Evolutionary conservation across 2,329 filamentous ascomycete species (phyloP).

Genomic region (Stylonectria norvegica): DNA sequence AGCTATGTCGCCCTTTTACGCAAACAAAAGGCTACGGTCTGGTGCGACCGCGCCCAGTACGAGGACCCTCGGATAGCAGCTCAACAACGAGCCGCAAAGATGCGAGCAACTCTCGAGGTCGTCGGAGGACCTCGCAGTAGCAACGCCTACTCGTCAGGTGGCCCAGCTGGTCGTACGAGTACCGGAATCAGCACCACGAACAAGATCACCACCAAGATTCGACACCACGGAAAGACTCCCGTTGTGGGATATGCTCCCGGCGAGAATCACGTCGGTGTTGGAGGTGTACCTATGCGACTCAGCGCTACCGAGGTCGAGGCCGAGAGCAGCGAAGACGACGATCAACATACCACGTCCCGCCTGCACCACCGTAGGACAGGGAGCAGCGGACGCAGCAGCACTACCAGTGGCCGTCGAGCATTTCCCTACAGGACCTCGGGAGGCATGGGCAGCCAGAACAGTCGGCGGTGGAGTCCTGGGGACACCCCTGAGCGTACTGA

Average conservation of each 20-base stretch:
- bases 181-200: constrained; percentile 60
- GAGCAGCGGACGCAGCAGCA: constrained; percentile 73
- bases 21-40: constrained; percentile 96
- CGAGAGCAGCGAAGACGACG: constrained; percentile 76
- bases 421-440: constrained; percentile 51
- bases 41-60: constrained; percentile 91
- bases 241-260: constrained; percentile 76
- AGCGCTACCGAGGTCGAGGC: constrained; percentile 95
- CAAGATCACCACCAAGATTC: constrained; percentile 79
- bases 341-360: constrained; percentile 44
- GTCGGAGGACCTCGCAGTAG: constrained; percentile 58
- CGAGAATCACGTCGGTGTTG: constrained; percentile 68
- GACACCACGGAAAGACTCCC: constrained; percentile 78
- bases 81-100: constrained; percentile 82
- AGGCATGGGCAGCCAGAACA: constrained; percentile 39
- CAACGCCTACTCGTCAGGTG: constrained; percentile 41
- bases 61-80: constrained; percentile 83
- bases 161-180: constrained; percentile 49
- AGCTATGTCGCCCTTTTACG: constrained; percentile 94
- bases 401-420: constrained; percentile 49
- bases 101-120: constrained; percentile 80
- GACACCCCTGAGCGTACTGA: constrained; percentile 55
- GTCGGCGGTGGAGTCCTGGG: constrained; percentile 49
- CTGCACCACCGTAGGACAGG: constrained; percentile 67
- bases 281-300: constrained; percentile 83